Conservation (phyloP, 768 basidiomycete species). For the Clavulina sp. region DNA sequence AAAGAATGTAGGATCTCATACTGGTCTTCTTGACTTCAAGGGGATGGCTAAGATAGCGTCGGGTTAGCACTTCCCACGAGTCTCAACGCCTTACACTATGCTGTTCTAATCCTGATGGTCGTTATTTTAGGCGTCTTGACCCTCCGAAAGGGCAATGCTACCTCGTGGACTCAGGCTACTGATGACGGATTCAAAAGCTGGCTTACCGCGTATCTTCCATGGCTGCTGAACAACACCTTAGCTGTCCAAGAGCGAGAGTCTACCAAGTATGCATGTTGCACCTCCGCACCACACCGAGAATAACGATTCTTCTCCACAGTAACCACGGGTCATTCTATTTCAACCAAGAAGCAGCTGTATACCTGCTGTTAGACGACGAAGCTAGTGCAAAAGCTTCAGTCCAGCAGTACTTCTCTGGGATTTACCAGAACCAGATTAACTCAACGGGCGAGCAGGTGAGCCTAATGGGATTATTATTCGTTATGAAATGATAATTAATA, state of each 20-base stretch:
- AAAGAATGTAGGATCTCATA: conserved; percentile 12
- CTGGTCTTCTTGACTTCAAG: conserved; percentile 17
- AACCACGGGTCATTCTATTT: conserved; percentile 19
- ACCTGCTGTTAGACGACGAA: conserved; percentile 14
- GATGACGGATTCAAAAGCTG: conserved; percentile 14
- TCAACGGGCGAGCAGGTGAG: conserved; percentile 15
- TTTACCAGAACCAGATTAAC: conserved; percentile 15
- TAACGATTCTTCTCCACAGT: neutral
- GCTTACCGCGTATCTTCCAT: conserved; percentile 13
- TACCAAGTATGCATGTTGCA: neutral
- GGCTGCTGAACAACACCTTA: conserved; percentile 12
- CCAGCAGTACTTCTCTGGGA: conserved; percentile 13
- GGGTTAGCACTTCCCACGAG: too few relatives aligned
- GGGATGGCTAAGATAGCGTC: conserved; percentile 12
- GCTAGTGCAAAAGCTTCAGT: conserved; percentile 13
- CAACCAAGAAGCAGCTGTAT: conserved; percentile 14
- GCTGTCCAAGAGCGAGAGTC: conserved; percentile 11
- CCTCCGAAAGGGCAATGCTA: conserved; percentile 9
- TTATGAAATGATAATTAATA: conserved; percentile 6
- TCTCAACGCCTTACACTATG: too few relatives aligned
- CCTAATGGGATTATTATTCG: neutral
- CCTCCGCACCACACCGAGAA: conserved; percentile 9
- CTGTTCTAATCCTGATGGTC: neutral
- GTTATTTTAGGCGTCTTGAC: conserved; percentile 13
- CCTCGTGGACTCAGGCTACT: conserved; percentile 12